These are phyloP conservation scores for Anthracocystis setariae DNA, from an alignment of 1,284 basidiomycete genomes.

Conservation along the genomic window DNA sequence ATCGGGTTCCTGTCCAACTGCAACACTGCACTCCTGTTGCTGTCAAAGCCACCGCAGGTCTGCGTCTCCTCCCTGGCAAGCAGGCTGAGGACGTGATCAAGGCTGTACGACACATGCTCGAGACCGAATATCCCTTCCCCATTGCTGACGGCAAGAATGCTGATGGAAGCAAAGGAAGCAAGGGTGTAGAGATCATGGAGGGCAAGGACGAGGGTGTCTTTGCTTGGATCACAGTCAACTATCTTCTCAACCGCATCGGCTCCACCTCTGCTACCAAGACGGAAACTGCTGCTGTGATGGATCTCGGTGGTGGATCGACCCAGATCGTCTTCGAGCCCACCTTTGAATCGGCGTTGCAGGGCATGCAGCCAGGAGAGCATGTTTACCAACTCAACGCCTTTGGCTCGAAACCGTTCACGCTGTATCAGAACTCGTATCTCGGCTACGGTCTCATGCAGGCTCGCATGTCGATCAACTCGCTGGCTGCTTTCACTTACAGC, in stretches of 20 bases:
- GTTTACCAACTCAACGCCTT: conserved; percentile 79
- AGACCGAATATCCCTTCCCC: conserved; percentile 78
- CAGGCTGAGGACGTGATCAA: conserved; percentile 81
- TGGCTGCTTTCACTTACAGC: conserved; percentile 85
- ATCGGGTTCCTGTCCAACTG: conserved; percentile 78
- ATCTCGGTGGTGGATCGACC: conserved; percentile 94
- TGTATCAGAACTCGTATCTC: conserved; percentile 71
- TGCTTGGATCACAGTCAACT: conserved; percentile 98
- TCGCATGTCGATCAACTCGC: conserved; percentile 82
- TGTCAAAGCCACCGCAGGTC: conserved; percentile 94
- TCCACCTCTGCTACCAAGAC: conserved; percentile 66
- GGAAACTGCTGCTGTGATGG: conserved; percentile 86
- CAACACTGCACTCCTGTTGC: conserved; percentile 84
- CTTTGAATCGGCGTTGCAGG: conserved; percentile 68
- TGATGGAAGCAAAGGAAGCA: conserved; percentile 23
- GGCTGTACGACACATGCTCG: conserved; percentile 78
- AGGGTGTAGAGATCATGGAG: conserved; percentile 76
- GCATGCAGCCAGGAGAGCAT: conserved; percentile 86
- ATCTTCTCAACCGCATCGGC: conserved; percentile 69
- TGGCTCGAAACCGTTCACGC: conserved; percentile 55
- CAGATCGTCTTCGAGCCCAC: conserved; percentile 96
- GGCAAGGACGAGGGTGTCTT: conserved; percentile 92
- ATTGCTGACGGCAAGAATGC: conserved; percentile 58
- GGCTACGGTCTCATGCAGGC: conserved; percentile 96
- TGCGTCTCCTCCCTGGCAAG: conserved; percentile 78